Evolutionary conservation across 352 stramenopile genomes (phyloP).

Genomic region (Phytopythium kandeliae): DNA sequence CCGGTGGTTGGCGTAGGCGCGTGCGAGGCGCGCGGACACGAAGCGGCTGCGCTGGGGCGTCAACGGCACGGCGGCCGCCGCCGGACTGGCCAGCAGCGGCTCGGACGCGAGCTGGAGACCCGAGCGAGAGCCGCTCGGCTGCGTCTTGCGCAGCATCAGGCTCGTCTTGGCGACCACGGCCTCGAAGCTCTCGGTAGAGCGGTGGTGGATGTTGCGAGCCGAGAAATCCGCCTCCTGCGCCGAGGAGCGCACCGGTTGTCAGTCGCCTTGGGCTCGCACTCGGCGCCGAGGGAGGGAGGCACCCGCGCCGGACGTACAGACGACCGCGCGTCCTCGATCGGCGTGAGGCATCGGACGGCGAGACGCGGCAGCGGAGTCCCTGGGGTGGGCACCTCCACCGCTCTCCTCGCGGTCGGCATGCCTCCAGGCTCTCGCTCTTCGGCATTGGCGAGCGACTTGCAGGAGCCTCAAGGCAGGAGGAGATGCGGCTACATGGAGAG

Average conservation of each 20-base stretch:
- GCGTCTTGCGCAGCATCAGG: conserved; percentile 36
- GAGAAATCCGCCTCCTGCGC: conserved; percentile 39
- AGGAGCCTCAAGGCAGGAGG: too few relatives aligned
- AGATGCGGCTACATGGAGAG: too few relatives aligned
- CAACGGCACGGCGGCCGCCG: neutral
- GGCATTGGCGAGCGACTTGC: too few relatives aligned
- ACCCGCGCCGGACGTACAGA: too few relatives aligned
- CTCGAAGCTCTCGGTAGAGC: conserved; percentile 22
- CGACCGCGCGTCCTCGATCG: conserved; percentile 29
- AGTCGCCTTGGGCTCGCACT: neutral
- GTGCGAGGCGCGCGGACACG: conserved; percentile 7
- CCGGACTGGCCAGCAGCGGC: neutral
- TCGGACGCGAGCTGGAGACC: conserved; percentile 4
- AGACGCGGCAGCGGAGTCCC: conserved; percentile 10
- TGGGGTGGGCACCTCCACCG: neutral
- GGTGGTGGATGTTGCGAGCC: conserved; percentile 37
- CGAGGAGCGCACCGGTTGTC: neutral
- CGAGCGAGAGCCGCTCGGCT: neutral
- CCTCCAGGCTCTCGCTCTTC: neutral
- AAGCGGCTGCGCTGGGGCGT: neutral
- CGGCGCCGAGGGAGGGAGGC: neutral
- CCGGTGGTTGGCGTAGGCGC: conserved; percentile 55
- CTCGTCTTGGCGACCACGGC: conserved; percentile 28
- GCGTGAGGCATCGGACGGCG: conserved; percentile 25
- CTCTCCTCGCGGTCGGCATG: neutral